phyloP scores from a whole-genome alignment of 352 stramenopile genomes.

The Pythium aquatile region DNA sequence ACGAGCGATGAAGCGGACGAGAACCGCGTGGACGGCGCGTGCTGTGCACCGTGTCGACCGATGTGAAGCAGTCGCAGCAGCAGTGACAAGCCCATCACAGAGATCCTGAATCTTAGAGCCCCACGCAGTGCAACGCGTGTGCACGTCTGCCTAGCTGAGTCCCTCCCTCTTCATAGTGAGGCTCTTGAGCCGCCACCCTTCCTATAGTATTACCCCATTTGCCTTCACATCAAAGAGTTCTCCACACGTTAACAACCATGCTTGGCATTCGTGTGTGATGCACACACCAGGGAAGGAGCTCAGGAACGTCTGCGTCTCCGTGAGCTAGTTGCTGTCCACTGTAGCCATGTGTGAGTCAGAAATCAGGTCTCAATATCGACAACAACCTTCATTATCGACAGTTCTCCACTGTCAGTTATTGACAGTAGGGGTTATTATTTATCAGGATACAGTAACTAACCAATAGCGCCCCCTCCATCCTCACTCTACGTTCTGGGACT shows the following conservation, averaged over 20 bases:
- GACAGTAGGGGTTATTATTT: conserved; percentile 16
- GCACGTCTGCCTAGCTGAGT: conserved; percentile 3
- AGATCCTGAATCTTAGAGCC: not conserved
- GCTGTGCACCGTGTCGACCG: conserved; percentile 55
- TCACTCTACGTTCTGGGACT: conserved; percentile 21
- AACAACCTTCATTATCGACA: not conserved
- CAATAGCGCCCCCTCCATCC: conserved; percentile 11
- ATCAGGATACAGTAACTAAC: not conserved
- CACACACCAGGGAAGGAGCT: not conserved
- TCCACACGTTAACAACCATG: too few species aligned
- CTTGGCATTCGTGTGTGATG: not conserved
- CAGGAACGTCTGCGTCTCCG: not conserved
- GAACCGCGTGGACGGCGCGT: conserved; percentile 39
- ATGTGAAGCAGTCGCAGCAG: conserved; percentile 44
- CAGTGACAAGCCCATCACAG: not conserved
- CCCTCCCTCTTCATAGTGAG: not conserved
- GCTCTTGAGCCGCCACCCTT: not conserved
- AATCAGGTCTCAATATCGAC: conserved; percentile 15
- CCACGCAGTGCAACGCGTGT: not conserved
- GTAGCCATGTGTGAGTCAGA: conserved; percentile 19
- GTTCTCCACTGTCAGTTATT: not conserved
- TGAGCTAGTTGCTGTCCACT: not conserved
- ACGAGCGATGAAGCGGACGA: conserved; percentile 25
- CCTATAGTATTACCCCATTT: not conserved
- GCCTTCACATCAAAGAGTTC: not conserved